These are phyloP conservation scores for Arthrobotrys conoides DNA, from an alignment of 2,329 filamentous ascomycete genomes.

Conservation along the genomic window DNA sequence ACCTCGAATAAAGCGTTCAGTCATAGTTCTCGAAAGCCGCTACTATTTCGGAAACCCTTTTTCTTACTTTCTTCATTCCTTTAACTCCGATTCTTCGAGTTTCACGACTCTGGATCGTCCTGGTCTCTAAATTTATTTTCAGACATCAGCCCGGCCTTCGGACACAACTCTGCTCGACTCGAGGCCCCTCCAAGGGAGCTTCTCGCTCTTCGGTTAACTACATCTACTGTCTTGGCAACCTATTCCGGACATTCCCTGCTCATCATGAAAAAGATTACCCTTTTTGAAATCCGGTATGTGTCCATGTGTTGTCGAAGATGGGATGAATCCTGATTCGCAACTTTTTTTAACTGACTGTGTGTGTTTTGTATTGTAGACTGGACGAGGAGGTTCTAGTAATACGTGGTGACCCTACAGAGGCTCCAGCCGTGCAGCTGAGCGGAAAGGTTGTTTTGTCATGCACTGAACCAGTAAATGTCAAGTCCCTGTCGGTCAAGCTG, in stretches of 20 bases:
- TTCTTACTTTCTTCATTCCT: neutral
- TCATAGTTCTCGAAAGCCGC: slow-evolving; percentile 20
- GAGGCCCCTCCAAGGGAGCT: slow-evolving; percentile 57
- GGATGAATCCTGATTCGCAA: neutral
- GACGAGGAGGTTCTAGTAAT: slow-evolving; percentile 85
- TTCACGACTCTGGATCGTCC: slow-evolving; percentile 23
- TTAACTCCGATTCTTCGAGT: neutral
- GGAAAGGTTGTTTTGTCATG: slow-evolving; percentile 82
- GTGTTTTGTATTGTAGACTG: slow-evolving; percentile 70
- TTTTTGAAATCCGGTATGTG: slow-evolving; percentile 64
- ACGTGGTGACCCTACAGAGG: slow-evolving; percentile 80
- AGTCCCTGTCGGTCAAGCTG: slow-evolving; percentile 80
- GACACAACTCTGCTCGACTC: slow-evolving; percentile 17
- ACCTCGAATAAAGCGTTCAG: slow-evolving; percentile 21
- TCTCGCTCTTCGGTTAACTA: slow-evolving; percentile 53
- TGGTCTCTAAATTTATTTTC: slow-evolving; percentile 3
- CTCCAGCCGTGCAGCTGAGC: slow-evolving; percentile 80
- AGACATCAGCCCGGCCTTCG: slow-evolving; percentile 19
- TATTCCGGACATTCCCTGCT: slow-evolving; percentile 31
- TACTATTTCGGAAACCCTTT: neutral
- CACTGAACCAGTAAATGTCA: slow-evolving; percentile 77
- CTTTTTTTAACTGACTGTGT: slow-evolving; percentile 14
- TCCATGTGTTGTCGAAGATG: slow-evolving; percentile 2
- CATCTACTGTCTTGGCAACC: slow-evolving; percentile 40
- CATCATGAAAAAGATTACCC: slow-evolving; percentile 62